Base-by-base conservation (phyloP, 768 basidiomycete genomes). In the Termitomyces heimii region DNA sequence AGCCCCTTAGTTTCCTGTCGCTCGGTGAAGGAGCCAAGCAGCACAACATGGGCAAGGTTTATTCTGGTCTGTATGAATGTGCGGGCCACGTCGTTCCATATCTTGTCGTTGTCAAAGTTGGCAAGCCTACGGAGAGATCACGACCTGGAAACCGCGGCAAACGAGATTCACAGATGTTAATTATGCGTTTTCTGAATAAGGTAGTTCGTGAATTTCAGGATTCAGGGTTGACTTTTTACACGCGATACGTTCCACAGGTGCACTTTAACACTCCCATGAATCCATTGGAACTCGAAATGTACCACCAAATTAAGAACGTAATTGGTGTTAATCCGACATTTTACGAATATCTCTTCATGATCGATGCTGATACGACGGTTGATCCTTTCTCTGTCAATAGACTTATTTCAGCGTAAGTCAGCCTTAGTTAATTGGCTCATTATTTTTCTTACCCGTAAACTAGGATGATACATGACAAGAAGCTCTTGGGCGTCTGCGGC, bases 241-340 rank as follows among this genome's bases (percentile, higher is more conserved):
- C 9, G 31, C 9, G 43, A 54, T 40, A 53, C 20, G 3, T 39
- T 39, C n/a, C 28, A 6, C 58, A 94, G 92, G 97, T 98, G 45
- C 97, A 98, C 72, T 98, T 96, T 73, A 92, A 95, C 70, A 72
- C 92, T 22, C 88, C 94, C 0, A 98, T 99, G 97, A 92, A 89
- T 66, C 97, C 97, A 0, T 73, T 96, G 60, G 97, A 99, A 73
- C 74, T 99, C 53, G 97, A 99, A 76, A 96, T 99, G 77, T 98
- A 94, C 68, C 97, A 98, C 70, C 97, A 99, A 72, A 94, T 98
- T 80, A 94, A 98, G 82, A 99, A 99, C 66, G 94, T 98, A 54
- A 98, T 99, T 65, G 97, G 97, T 71, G 94, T 99, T 66, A 97
- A 99, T 72, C 97, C 96, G 2, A 88, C 93, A 0, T 98, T 98